phyloP scores from a whole-genome alignment of 345 rosid species.

The Melastoma malabathricum region DNA sequence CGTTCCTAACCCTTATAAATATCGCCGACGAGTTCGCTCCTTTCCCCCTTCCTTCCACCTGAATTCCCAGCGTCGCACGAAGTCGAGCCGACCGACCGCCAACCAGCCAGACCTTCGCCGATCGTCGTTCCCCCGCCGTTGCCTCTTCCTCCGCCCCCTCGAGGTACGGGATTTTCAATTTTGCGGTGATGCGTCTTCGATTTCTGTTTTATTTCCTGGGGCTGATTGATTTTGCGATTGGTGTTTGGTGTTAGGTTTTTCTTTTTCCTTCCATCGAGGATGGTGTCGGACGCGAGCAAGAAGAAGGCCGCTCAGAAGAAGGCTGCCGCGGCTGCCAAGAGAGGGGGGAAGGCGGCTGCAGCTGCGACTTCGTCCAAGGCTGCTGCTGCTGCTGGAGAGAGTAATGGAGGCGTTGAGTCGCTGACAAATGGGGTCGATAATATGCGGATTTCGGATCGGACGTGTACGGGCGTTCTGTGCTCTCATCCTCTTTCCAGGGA shows the following conservation, averaged over 20 bases:
- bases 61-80: no score
- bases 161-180: no score
- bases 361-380: slow-evolving; percentile 14
- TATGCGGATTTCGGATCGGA: slow-evolving; percentile 85
- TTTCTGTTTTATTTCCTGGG: neutral
- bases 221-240: neutral
- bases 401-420: slow-evolving; percentile 36
- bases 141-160: no score
- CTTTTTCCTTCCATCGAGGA: slow-evolving; percentile 10
- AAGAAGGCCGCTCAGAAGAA: slow-evolving; percentile 99
- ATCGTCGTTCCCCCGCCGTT: no score
- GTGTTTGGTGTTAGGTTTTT: neutral
- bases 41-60: no score
- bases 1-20: no score
- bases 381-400: neutral
- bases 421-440: slow-evolving; percentile 34
- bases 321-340: slow-evolving; percentile 94
- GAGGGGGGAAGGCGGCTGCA: slow-evolving; percentile 76
- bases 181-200: neutral
- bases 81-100: no score
- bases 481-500: slow-evolving; percentile 99
- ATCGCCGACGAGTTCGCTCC: no score
- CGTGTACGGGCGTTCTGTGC: slow-evolving; percentile 90
- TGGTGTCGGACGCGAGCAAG: slow-evolving; percentile 99
- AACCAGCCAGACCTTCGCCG: no score